Base-by-base conservation (phyloP, 2,329 filamentous ascomycete species). In the Aspergillus persii region DNA sequence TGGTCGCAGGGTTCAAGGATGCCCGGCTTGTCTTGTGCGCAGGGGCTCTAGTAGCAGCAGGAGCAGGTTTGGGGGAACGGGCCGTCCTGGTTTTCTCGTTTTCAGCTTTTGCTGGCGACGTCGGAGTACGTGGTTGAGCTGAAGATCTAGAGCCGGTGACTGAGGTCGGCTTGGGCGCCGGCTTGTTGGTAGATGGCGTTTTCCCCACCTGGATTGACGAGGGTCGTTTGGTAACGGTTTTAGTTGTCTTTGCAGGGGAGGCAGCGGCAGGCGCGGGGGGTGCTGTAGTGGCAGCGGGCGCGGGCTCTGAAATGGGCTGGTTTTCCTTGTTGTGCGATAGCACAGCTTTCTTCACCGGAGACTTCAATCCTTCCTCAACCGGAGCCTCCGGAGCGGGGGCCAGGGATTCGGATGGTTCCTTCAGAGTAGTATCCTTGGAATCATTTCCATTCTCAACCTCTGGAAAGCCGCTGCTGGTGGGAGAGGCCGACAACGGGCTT, bases 11-110 rank as follows among this genome's bases (percentile, higher is more conserved):
- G 61, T 70, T 73, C 50, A 75, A 51, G 11, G 71, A 68, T 36
- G 69, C 57, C 29, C 71, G 72, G 55, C 70, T 74, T 5, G 71
- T 61, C 61, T 74, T 77, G 57, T 70, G 69, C 23, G 61, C 58
- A 33, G 67, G 58, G 39, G 65, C 63, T 54, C 68, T 71, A n/a
- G 67, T 33, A 3, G 71, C 61, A 27, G 73, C 69, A 8, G 67
- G 59, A 18, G 65, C 61, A 51, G 68, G 72, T 57, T 66, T 77
- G 56, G 61, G 63, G 39, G 47, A 52, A 58, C 61, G 62, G 7
- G 54, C 61, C 30, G 57, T 12, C 54, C 61, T 71, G 26, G 69
- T 55, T 23, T 63, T 62, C 12, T 59, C 63, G 48, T 36, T 63
- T 39, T 63, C 59, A 18, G 64, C 60, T 31, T 68, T 65, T 33